Percentiles rank a stretch among this genome's conserved stretches.
These are phyloP conservation scores for Geosmithia putterillii DNA, from an alignment of 2,329 filamentous ascomycete genomes.

Conservation along the genomic window DNA sequence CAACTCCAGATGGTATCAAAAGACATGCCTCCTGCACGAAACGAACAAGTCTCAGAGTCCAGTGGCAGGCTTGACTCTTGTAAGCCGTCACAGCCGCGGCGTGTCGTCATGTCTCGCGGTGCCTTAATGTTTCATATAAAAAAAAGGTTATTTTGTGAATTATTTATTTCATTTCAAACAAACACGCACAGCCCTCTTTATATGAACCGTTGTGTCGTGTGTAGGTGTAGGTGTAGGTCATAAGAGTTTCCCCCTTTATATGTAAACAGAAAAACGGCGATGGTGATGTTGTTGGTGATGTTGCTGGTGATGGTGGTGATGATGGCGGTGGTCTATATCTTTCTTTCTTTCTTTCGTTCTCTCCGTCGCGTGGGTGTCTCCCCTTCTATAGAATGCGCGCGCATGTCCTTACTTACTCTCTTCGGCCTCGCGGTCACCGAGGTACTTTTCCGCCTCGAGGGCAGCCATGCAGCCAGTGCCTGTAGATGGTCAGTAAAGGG, in stretches of 20 bases:
- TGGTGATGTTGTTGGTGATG: background rate
- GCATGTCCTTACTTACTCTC: constrained; percentile 4
- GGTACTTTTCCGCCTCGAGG: constrained; percentile 87
- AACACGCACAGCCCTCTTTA: background rate
- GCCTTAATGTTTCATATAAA: background rate
- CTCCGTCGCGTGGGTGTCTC: no score
- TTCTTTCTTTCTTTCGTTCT: background rate
- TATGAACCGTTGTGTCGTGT: no score
- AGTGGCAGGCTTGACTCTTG: no score
- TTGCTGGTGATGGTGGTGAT: no score
- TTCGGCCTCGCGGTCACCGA: constrained; percentile 57
- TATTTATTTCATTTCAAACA: background rate
- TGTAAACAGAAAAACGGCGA: background rate
- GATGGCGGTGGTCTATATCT: no score
- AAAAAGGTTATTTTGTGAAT: background rate
- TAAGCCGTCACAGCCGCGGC: background rate
- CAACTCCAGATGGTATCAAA: no score
- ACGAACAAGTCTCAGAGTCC: no score
- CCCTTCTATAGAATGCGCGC: constrained; percentile 6
- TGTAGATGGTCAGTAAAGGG: constrained; percentile 17
- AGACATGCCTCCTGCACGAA: no score
- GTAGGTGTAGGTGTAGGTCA: no score
- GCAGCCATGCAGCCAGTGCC: constrained; percentile 92
- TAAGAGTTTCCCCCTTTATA: background rate
- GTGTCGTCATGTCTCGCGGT: background rate